Base-by-base conservation (phyloP, 2,329 filamentous ascomycete species). In the Thermothelomyces thermophilus region DNA sequence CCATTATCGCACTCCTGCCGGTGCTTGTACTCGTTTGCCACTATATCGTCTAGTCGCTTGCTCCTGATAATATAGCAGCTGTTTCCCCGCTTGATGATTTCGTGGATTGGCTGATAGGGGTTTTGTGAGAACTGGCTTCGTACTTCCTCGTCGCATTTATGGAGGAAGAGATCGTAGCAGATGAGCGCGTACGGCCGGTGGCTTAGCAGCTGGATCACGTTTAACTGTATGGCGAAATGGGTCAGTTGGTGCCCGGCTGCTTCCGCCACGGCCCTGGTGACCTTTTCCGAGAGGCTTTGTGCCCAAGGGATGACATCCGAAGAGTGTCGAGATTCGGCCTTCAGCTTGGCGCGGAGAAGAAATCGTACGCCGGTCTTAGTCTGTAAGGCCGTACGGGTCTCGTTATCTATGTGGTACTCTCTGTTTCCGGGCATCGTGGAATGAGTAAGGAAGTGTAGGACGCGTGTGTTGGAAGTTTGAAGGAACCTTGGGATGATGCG, bases 281-380 rank as follows among this genome's bases (percentile, higher is more conserved):
- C 19, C 42, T 36, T 45, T 36, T 45, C 31, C 5, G 42, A 13
- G 22, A 28, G 14, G n/a, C 3, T 28, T 37, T 37, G 19, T 30
- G 42, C 42, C 42, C 42, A 45, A 20, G 42, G 43, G 33, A 46
- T 46, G 43, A 36, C 19, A 28, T 46, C 34, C 8, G 33, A 46
- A 7, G 43, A 46, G 22, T 39, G 43, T 22, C 33, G 43, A 30
- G 43, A 46, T 5, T 31, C 43, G 33, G 35, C 8, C 22, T 37
- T 39, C 22, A 30, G 16, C 16, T 39, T 39, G 22, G 16, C 34
- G 2, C 34, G n/a, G 43, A 46, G 24, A 37, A 46, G 34, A 22
- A 46, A 46, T n/a, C 43, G 22, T 28, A 46, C 24, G 24, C 34
- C 22, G 34, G n/a, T 11, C 1, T 37, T 39, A 8, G 43, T 14